These are phyloP conservation scores for Linnemannia elongata DNA, from an alignment of 192 early-diverging fungal genomes.

Conservation along the genomic window DNA sequence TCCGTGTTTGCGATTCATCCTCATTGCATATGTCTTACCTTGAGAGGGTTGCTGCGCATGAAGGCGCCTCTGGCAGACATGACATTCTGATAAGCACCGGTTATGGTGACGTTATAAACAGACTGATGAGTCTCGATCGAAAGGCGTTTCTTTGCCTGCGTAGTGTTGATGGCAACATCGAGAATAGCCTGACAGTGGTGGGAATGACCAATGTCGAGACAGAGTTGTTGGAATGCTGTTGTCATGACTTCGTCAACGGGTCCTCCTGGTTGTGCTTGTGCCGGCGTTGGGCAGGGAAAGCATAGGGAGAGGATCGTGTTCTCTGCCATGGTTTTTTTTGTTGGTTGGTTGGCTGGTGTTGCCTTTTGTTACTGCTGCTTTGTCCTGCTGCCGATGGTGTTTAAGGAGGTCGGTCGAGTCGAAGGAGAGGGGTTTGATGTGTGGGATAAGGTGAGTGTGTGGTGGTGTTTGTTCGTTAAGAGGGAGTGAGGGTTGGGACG, in stretches of 20 bases:
- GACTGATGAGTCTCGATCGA: constrained; percentile 58
- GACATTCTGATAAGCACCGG: constrained; percentile 58
- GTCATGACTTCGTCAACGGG: constrained; percentile 46
- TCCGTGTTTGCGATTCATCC: too few relatives aligned
- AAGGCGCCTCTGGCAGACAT: constrained; percentile 58
- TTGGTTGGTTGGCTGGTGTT: constrained; percentile 10
- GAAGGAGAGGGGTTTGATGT: too few relatives aligned
- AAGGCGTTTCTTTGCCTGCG: constrained; percentile 41
- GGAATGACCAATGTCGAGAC: constrained; percentile 22
- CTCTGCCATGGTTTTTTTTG: constrained; percentile 43
- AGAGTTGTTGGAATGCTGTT: constrained; percentile 38
- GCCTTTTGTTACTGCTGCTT: neutral
- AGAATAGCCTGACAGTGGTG: constrained; percentile 49
- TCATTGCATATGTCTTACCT: constrained; percentile 39
- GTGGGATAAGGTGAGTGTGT: too few relatives aligned
- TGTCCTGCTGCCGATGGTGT: neutral
- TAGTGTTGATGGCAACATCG: constrained; percentile 42
- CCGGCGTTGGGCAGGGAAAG: constrained; percentile 47
- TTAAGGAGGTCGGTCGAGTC: too few relatives aligned
- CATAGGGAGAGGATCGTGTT: constrained; percentile 54
- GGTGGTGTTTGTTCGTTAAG: too few relatives aligned
- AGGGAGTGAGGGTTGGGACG: too few relatives aligned
- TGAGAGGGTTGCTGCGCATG: constrained; percentile 60
- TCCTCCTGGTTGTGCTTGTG: constrained; percentile 14
- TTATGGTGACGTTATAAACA: constrained; percentile 64